Evolutionary conservation across 139 green algal genomes (phyloP), one percentile per base, ranked within the genome.

Genomic region (Astrephomene gubernaculifera): DNA sequence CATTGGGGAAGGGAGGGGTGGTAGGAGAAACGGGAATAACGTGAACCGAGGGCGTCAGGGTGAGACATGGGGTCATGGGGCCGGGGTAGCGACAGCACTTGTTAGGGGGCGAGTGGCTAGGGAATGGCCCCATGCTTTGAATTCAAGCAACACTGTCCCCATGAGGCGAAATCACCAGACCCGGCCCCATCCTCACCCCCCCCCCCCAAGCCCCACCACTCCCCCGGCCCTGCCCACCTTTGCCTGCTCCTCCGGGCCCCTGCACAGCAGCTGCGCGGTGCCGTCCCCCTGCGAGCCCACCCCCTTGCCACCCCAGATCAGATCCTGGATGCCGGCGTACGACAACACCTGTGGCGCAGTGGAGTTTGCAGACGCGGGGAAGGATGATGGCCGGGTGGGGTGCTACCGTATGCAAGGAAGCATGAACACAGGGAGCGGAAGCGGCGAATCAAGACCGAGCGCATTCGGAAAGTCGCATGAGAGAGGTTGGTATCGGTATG

Each of bases 221-320:
- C 36, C 36, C 33, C 38, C 67, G 17, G n/a, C 10, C 14, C 12
- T 10, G 10, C 65, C 65, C 78, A 89, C 85, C 78, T 82, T 72
- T 17, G 35, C 39, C 82, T 95, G 92, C n/a, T 82, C 73, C 12
- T 86, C 82, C 9, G 71, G 52, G 31, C 67, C 84, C 33, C 71
- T 87, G 80, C 87, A 93, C 63, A 97, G 81, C 67, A 97, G 90
- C 87, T 97, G 94, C 44, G 93, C 94, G 12, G 91, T 93, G 75
- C 94, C 94, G 87, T 97, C 94, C 1, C 94, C 94, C 61, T 94
- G 91, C 21, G 86, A 93, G 6, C 94, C 94, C 45, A 97, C 92
- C 9, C 94, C 94, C 84, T 97, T 97, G 45, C 89, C 92, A 63
- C 94, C 94, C 60, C 81, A 93, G 21, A 95, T 79, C 22, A 90